Percentiles rank a stretch among this genome's conserved stretches.
These are phyloP conservation scores for Macrophomina tecta DNA, from an alignment of 2,329 filamentous ascomycete genomes.

Conservation along the genomic window DNA sequence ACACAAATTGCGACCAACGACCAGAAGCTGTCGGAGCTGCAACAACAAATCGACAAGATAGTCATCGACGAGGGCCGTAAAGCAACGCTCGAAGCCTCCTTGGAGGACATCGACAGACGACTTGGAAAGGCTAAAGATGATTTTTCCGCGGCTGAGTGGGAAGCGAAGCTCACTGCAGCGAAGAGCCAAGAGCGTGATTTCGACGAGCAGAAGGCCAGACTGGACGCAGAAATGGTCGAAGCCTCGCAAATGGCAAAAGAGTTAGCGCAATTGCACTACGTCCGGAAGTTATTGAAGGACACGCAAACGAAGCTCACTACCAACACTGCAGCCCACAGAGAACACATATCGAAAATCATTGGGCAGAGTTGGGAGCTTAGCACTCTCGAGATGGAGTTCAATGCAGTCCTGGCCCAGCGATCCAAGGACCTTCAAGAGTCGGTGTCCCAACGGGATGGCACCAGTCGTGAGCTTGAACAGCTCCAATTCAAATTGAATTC, in stretches of 20 bases:
- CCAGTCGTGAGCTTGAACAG: constrained; percentile 75
- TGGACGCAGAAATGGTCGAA: constrained; percentile 82
- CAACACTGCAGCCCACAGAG: constrained; percentile 74
- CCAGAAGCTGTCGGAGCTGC: constrained; percentile 68
- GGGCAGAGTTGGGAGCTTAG: constrained; percentile 71
- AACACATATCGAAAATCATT: constrained; percentile 71
- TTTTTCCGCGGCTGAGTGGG: constrained; percentile 69
- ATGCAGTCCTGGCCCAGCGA: constrained; percentile 66
- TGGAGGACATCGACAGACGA: constrained; percentile 70
- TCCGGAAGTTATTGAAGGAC: constrained; percentile 79
- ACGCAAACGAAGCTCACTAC: constrained; percentile 77
- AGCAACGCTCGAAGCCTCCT: constrained; percentile 75
- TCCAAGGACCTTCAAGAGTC: constrained; percentile 65
- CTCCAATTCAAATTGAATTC: constrained; percentile 75
- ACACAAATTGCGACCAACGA: constrained; percentile 77
- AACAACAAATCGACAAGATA: constrained; percentile 73
- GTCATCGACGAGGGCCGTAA: constrained; percentile 85
- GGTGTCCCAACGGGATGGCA: constrained; percentile 72
- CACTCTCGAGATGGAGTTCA: constrained; percentile 73
- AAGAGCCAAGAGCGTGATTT: constrained; percentile 70
- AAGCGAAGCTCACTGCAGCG: constrained; percentile 70
- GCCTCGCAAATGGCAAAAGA: constrained; percentile 82
- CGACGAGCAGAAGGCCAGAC: constrained; percentile 72
- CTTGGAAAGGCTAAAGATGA: constrained; percentile 69
- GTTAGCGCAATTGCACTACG: constrained; percentile 80